These are phyloP conservation scores for Gracilaria domingensis DNA, from an alignment of 23 red algal species.

Conservation along the genomic window DNA sequence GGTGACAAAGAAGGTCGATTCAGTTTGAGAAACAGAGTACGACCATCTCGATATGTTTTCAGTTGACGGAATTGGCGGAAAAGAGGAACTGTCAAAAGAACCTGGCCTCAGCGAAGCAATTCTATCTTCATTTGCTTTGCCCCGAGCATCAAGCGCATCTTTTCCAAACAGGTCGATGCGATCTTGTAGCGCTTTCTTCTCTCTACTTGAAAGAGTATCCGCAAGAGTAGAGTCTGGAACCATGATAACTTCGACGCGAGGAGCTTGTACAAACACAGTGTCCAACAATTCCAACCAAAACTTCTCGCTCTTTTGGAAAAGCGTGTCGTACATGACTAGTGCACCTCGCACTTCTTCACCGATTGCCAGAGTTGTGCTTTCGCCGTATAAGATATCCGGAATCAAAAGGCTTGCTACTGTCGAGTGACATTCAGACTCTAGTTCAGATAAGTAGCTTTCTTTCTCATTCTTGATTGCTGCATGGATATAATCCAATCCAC, in stretches of 20 bases:
- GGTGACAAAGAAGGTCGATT: background rate
- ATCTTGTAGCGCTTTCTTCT: background rate
- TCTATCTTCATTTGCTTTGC: conserved; percentile 16
- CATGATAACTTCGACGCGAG: conserved; percentile 69
- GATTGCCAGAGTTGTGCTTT: background rate
- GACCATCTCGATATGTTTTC: conserved; percentile 58
- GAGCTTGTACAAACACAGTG: conserved; percentile 58
- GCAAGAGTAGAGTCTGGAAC: conserved; percentile 70
- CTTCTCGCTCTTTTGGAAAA: conserved; percentile 43
- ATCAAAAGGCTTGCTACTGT: conserved; percentile 53
- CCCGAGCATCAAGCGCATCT: conserved; percentile 6
- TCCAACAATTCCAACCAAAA: conserved; percentile 70
- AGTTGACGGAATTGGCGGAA: conserved; percentile 61
- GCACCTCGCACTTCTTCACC: conserved; percentile 43
- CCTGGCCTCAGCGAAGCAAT: conserved; percentile 23
- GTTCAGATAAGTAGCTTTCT: conserved; percentile 49
- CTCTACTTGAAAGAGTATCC: conserved; percentile 24
- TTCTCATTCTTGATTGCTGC: conserved; percentile 61
- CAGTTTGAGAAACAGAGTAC: conserved; percentile 24
- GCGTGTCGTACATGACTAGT: conserved; percentile 29
- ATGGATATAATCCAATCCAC: conserved; percentile 44
- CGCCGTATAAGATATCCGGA: conserved; percentile 61
- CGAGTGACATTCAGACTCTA: conserved; percentile 66
- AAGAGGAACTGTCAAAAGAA: conserved; percentile 16
- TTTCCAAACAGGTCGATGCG: conserved; percentile 10